Percentiles rank a stretch among this genome's conserved stretches.
Evolutionary conservation across 2,329 filamentous ascomycete species (phyloP).

Genomic region (Aspergillus carbonarius): DNA sequence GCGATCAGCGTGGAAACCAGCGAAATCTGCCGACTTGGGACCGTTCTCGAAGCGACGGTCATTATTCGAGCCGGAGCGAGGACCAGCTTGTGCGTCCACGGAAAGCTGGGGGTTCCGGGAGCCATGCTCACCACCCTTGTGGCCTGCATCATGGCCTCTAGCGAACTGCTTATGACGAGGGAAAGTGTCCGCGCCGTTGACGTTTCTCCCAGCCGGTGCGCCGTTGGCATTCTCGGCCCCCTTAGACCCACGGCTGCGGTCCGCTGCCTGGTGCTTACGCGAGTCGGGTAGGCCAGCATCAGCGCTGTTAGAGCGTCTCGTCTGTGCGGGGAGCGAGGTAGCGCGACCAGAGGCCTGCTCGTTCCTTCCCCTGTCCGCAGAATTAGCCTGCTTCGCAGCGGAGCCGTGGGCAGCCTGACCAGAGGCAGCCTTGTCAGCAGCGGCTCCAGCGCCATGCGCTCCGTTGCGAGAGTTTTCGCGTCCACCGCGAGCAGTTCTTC

Average conservation of each 20-base stretch:
- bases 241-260: slow-evolving; percentile 34
- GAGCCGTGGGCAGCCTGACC: slow-evolving; percentile 29
- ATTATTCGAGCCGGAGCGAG: slow-evolving; percentile 28
- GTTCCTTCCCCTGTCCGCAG: slow-evolving; percentile 36
- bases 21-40: slow-evolving; percentile 38
- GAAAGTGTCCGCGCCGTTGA: slow-evolving; percentile 29
- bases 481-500: slow-evolving; percentile 57
- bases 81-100: slow-evolving; percentile 34
- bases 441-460: slow-evolving; percentile 34
- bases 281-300: slow-evolving; percentile 33
- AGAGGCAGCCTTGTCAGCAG: slow-evolving; percentile 35
- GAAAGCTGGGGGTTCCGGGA: slow-evolving; percentile 29
- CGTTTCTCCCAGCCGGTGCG: slow-evolving; percentile 26
- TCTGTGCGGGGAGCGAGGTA: slow-evolving; percentile 41
- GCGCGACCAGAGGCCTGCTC: slow-evolving; percentile 39
- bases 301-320: slow-evolving; percentile 36
- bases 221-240: slow-evolving; percentile 31
- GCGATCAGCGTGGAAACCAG: slow-evolving; percentile 28
- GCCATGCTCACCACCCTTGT: slow-evolving; percentile 28
- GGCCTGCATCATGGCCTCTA: slow-evolving; percentile 31
- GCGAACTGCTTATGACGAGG: slow-evolving; percentile 37
- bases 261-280: slow-evolving; percentile 34
- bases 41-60: slow-evolving; percentile 42
- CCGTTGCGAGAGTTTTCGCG: slow-evolving; percentile 50
- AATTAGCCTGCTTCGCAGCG: slow-evolving; percentile 32